Conservation (phyloP, 73 alveolate species). For the Paramecium tetraurelia region DNA sequence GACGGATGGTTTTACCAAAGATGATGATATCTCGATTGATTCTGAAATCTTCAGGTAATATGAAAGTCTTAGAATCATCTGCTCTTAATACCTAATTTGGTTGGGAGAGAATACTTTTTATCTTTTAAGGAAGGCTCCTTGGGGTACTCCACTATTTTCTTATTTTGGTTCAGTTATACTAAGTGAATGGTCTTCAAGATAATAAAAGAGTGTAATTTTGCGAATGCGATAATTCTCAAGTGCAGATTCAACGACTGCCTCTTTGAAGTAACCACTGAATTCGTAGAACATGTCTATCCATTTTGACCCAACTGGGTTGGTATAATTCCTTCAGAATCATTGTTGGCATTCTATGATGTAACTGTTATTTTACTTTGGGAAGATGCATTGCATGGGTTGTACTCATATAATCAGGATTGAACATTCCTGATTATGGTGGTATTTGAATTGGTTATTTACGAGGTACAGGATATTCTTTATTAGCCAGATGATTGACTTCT, state of each 20-base stretch:
- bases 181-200: conserved; percentile 87
- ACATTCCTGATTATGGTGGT: conserved; percentile 71
- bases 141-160: conserved; percentile 90
- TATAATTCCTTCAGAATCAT: conserved; percentile 80
- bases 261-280: conserved; percentile 91
- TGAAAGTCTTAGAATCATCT: conserved; percentile 69
- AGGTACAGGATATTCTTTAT: conserved; percentile 64
- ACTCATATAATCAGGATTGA: conserved; percentile 65
- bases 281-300: conserved; percentile 90
- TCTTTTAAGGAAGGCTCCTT: conserved; percentile 90
- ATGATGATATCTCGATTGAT: conserved; percentile 79
- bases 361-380: conserved; percentile 27
- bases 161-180: conserved; percentile 83
- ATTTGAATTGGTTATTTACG: conserved; percentile 52
- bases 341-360: neutral
- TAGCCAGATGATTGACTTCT: conserved; percentile 59
- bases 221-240: conserved; percentile 90
- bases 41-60: conserved; percentile 78
- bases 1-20: conserved; percentile 74
- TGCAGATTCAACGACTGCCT: conserved; percentile 90
- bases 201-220: conserved; percentile 76
- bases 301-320: conserved; percentile 92
- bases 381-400: conserved; percentile 68
- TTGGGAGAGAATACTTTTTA: conserved; percentile 46
- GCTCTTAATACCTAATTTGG: conserved; percentile 67